These are phyloP conservation scores for Gossypium mustelinum DNA, from an alignment of 345 rosid genomes.

Conservation along the genomic window DNA sequence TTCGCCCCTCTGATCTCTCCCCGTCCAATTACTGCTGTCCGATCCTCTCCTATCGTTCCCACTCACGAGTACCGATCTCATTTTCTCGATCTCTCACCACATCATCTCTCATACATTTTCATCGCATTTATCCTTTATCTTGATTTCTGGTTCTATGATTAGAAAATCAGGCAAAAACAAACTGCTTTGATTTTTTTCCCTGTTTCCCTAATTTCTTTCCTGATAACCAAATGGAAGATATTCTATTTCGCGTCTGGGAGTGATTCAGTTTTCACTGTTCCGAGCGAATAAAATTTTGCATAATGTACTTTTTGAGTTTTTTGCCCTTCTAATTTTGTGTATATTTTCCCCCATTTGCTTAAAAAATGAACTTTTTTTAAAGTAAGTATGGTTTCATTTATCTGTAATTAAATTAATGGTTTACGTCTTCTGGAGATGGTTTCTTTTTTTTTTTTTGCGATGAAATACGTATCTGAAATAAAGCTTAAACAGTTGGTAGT, in stretches of 20 bases:
- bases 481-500: not conserved
- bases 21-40: slow-evolving; percentile 48
- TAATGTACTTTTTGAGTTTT: not conserved
- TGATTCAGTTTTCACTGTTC: not conserved
- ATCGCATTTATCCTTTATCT: not conserved
- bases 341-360: not conserved
- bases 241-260: not conserved
- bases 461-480: not conserved
- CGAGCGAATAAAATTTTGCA: not conserved
- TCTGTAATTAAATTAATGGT: not conserved
- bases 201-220: not conserved
- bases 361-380: too few relatives aligned
- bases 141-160: not conserved
- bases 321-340: not conserved
- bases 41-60: slow-evolving; percentile 32
- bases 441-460: not conserved
- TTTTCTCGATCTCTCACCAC: slow-evolving; percentile 3
- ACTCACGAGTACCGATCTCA: slow-evolving; percentile 34
- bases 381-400: not conserved
- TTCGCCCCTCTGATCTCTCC: slow-evolving; percentile 53
- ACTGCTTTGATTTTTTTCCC: not conserved
- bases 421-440: too few relatives aligned
- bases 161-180: not conserved
- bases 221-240: not conserved
- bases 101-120: not conserved